Conservation (phyloP, 2,329 filamentous ascomycete species). For the Neofusicoccum cordaticola region DNA sequence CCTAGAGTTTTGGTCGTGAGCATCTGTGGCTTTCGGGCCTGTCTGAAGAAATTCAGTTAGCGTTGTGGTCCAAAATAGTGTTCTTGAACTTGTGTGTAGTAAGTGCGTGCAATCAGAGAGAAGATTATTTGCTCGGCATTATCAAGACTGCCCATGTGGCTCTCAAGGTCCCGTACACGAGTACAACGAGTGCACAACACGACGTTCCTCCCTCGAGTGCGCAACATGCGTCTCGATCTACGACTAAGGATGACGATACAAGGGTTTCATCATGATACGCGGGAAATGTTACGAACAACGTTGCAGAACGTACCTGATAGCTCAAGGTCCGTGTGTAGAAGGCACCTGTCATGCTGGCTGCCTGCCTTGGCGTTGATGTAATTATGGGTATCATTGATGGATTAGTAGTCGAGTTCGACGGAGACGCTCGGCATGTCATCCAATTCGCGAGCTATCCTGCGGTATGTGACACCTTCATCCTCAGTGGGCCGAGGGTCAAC, state of each 20-base stretch:
- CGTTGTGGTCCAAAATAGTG: neutral
- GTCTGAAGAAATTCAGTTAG: neutral
- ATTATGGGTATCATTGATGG: neutral
- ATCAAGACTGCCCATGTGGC: conserved; percentile 6
- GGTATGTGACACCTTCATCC: conserved; percentile 22
- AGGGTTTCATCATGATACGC: conserved; percentile 72
- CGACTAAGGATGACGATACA: conserved; percentile 98
- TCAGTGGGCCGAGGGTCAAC: conserved; percentile 25
- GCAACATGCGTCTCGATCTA: conserved; percentile 41
- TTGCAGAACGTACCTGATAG: neutral
- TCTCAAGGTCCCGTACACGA: conserved; percentile 6
- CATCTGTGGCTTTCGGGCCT: neutral
- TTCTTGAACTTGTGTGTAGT: neutral
- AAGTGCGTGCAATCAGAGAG: conserved; percentile 12
- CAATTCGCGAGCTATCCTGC: conserved; percentile 22
- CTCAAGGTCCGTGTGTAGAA: no score
- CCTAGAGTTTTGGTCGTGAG: no score
- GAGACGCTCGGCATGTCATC: conserved; percentile 32
- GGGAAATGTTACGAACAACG: neutral
- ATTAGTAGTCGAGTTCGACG: conserved; percentile 50
- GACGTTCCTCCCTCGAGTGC: conserved; percentile 14
- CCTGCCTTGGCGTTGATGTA: neutral
- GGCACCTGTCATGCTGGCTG: neutral
- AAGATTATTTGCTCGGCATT: conserved; percentile 16
- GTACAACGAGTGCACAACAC: neutral